Conservation (phyloP, 2,329 filamentous ascomycete species). For the Fusarium agapanthi region DNA sequence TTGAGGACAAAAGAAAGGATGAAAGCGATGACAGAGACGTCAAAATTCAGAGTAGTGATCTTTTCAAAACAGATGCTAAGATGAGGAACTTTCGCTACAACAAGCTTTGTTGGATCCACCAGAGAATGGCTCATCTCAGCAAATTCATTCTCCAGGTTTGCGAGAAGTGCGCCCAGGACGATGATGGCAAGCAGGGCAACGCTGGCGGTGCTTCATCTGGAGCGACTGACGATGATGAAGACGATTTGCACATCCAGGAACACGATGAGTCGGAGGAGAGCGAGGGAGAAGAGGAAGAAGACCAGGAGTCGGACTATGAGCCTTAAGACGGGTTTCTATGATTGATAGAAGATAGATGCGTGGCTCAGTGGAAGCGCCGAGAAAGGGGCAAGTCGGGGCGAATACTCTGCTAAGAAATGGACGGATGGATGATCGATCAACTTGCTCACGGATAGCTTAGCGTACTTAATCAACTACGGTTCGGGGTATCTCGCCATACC, state of each 20-base stretch:
- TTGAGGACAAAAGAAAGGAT: not conserved
- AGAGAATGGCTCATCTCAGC: not conserved
- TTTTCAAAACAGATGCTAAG: not conserved
- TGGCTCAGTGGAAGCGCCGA: not conserved
- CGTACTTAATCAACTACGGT: not conserved
- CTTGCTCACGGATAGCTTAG: constrained; percentile 4
- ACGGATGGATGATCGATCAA: not conserved
- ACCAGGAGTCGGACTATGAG: constrained; percentile 22
- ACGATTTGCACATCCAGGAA: not conserved
- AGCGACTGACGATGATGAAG: not conserved
- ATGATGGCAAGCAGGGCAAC: not conserved
- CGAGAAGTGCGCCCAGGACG: constrained; percentile 6
- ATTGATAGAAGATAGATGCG: not conserved
- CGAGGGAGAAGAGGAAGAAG: not conserved
- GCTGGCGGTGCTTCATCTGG: not conserved
- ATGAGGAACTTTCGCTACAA: constrained; percentile 5
- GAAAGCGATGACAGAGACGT: not conserved
- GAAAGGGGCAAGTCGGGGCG: not conserved
- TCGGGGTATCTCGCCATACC: constrained; percentile 30
- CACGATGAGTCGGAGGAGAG: not conserved
- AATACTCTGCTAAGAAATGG: not conserved
- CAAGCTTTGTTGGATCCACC: not conserved
- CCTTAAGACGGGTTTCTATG: not conserved
- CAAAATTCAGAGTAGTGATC: not conserved
- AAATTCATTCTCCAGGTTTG: constrained; percentile 17